phyloP scores from a whole-genome alignment of 2,329 filamentous ascomycete genomes.

The Cordyceps javanica region DNA sequence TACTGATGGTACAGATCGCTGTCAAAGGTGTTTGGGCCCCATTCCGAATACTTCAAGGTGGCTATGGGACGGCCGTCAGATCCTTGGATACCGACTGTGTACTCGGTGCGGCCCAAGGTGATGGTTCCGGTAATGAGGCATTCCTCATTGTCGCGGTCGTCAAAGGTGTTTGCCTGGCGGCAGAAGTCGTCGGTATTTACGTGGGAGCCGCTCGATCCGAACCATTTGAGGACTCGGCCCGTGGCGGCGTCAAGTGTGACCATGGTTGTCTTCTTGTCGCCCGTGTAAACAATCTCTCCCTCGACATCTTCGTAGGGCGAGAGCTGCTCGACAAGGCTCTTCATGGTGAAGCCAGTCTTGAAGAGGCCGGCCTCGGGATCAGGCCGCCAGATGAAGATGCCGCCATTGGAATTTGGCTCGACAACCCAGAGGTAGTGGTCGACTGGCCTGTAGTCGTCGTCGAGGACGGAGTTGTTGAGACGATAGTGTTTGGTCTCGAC shows the following conservation, averaged over 20 bases:
- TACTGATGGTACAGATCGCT: constrained; percentile 83
- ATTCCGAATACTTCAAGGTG: constrained; percentile 88
- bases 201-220: constrained; percentile 66
- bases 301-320: constrained; percentile 70
- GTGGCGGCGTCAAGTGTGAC: constrained; percentile 84
- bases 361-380: constrained; percentile 52
- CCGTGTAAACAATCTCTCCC: constrained; percentile 79
- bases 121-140: constrained; percentile 77
- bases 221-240: constrained; percentile 76
- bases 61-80: constrained; percentile 70
- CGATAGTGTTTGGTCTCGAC: constrained; percentile 82
- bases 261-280: constrained; percentile 83
- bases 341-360: constrained; percentile 68
- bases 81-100: constrained; percentile 79
- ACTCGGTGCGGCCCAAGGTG: constrained; percentile 80
- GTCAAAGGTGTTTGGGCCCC: constrained; percentile 88
- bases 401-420: constrained; percentile 81
- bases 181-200: constrained; percentile 70
- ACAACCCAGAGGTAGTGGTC: constrained; percentile 94
- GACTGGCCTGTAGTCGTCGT: constrained; percentile 56
- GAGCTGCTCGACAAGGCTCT: constrained; percentile 77
- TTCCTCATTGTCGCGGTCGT: constrained; percentile 63
- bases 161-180: constrained; percentile 59
- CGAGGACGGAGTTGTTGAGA: constrained; percentile 56
- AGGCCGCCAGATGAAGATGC: constrained; percentile 79